phyloP scores from a whole-genome alignment of 257 asterid genomes.

The Przewalskia tangutica region DNA sequence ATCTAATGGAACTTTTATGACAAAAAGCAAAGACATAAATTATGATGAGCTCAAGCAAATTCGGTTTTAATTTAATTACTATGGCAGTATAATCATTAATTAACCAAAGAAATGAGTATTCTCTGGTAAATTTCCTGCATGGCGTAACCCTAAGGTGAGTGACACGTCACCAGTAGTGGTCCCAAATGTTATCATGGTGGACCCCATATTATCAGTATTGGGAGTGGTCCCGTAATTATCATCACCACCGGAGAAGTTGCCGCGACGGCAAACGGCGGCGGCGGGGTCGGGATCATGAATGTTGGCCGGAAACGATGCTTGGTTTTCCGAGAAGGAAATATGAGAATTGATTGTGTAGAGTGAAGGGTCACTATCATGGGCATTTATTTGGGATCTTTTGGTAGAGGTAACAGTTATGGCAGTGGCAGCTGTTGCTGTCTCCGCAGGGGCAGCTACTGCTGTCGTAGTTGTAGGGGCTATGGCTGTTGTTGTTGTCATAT shows the following conservation, averaged over 20 bases:
- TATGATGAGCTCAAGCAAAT: not conserved
- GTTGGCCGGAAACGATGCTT: constrained; percentile 7
- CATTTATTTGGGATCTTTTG: constrained; percentile 41
- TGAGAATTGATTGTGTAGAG: constrained; percentile 43
- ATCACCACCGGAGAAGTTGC: not conserved
- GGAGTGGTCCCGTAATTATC: constrained; percentile 11
- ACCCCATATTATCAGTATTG: constrained; percentile 24
- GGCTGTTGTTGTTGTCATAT: constrained; percentile 16
- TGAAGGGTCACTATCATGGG: constrained; percentile 52
- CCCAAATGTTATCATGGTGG: constrained; percentile 63
- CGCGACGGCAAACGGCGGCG: constrained; percentile 18
- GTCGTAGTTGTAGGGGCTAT: constrained; percentile 1
- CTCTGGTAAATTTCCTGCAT: constrained; percentile 83
- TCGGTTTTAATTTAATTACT: not conserved
- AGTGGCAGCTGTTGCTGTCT: constrained; percentile 16
- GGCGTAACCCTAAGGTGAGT: constrained; percentile 92
- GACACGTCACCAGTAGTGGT: constrained; percentile 72
- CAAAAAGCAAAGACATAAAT: not conserved
- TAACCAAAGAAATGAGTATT: constrained; percentile 55
- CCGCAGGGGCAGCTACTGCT: not conserved
- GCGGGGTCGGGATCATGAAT: constrained; percentile 22
- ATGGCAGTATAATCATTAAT: not conserved
- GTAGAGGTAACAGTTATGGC: constrained; percentile 15
- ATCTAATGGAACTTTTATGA: not conserved
- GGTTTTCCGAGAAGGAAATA: constrained; percentile 38